Conservation (phyloP, 2,329 filamentous ascomycete species). For the Aspergillus luchuensis region DNA sequence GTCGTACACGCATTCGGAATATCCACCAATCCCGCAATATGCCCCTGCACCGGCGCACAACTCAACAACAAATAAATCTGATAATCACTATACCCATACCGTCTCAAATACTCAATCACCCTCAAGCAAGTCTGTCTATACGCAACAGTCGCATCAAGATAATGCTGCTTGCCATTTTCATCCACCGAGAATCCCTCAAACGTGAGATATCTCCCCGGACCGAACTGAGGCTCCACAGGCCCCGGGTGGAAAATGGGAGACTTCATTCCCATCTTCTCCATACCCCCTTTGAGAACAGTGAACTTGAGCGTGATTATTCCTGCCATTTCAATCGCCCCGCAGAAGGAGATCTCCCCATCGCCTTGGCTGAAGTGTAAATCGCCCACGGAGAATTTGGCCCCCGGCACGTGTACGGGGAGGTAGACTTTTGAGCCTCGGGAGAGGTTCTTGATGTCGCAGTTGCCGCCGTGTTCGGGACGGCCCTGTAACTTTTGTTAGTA, state of each 20-base stretch:
- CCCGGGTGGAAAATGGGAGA: constrained; percentile 83
- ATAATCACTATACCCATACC: constrained; percentile 71
- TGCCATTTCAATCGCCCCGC: constrained; percentile 91
- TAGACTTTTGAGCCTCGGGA: constrained; percentile 79
- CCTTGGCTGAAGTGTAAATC: constrained; percentile 87
- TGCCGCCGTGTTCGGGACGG: constrained; percentile 82
- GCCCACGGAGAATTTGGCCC: constrained; percentile 87
- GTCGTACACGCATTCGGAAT: constrained; percentile 92
- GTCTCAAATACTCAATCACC: constrained; percentile 75
- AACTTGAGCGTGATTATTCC: constrained; percentile 90
- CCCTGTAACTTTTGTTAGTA: constrained; percentile 46
- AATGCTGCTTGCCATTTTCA: constrained; percentile 84
- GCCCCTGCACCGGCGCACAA: constrained; percentile 83
- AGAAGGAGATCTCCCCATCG: constrained; percentile 88
- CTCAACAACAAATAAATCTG: constrained; percentile 85
- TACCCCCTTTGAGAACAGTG: constrained; percentile 78
- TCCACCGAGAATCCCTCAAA: constrained; percentile 93
- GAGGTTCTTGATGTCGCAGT: constrained; percentile 89
- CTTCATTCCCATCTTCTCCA: constrained; percentile 73
- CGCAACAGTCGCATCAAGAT: constrained; percentile 80
- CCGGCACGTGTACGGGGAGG: constrained; percentile 80
- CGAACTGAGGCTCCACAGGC: constrained; percentile 85
- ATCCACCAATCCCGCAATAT: constrained; percentile 86
- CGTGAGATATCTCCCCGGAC: constrained; percentile 76
- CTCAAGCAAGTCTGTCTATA: constrained; percentile 80